Evolutionary conservation across 345 rosid genomes (phyloP), one percentile per base, ranked within the genome.

Genomic region (Passiflora organensis): DNA sequence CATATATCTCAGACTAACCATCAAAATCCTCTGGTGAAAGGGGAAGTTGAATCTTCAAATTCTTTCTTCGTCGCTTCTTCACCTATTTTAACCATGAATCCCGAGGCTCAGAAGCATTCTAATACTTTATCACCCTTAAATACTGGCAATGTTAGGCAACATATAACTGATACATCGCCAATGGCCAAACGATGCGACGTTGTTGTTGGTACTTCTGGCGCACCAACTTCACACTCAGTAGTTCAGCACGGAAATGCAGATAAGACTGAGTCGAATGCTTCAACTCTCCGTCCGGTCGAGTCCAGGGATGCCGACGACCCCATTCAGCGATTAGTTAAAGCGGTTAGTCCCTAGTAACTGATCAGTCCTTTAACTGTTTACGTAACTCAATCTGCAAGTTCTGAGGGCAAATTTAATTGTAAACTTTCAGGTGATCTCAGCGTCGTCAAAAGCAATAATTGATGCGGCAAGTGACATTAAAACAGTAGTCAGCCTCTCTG

Each of bases 391-490:
- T 3, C 34, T 28, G 5, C 34, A 28, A 28, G 8, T 43, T 10
- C 47, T 43, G 47, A 43, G 18, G 47, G n/a, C 47, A 44, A 18
- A 5, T 44, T 19, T 16, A 9, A 10, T 44, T 44, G n/a, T 2
- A 5, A 18, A 44, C n/a, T 44, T 44, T 44, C 48, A 44, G 48
- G 48, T 44, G 48, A 44, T n/a, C 48, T 44, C 19, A 18, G 17
- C 17, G 17, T 44, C 48, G 19, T 44, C 48, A 20, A 44, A 44
- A 44, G 48, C 48, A 18, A n/a, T 44, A 44, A 44, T 1, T 44
- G 48, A 19, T 44, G 9, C 48, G n/a, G 23, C 9, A 18, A 44
- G 48, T 44, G 48, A 44, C 20, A 9, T 44, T 18, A 12, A 20
- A 44, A 6, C 48, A 44, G 48, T 44, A 44, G 10, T 44, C 23